Evolutionary conservation across 148 eudicot species (phyloP).

Genomic region (Cornus suecica): DNA sequence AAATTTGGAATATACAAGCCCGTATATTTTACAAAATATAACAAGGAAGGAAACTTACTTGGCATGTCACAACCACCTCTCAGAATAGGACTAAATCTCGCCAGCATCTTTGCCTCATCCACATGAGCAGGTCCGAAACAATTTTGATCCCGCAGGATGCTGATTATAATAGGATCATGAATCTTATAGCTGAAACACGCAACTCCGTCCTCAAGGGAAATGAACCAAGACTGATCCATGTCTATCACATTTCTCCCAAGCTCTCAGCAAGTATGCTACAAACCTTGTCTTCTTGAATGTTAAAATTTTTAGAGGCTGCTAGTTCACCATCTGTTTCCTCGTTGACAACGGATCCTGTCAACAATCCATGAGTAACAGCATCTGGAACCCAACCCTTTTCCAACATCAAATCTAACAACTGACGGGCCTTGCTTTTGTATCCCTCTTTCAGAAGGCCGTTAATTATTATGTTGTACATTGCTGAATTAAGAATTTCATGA

Average conservation of each 20-base stretch:
- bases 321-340: slow-evolving; percentile 11
- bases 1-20: not conserved
- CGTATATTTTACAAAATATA: slow-evolving; percentile 8
- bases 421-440: slow-evolving; percentile 29
- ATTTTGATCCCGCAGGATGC: not conserved
- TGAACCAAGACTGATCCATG: not conserved
- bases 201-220: not conserved
- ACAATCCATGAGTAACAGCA: slow-evolving; percentile 37
- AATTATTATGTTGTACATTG: slow-evolving; percentile 25
- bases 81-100: not conserved
- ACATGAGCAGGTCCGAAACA: not conserved
- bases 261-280: slow-evolving; percentile 47
- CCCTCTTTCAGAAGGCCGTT: slow-evolving; percentile 47
- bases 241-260: slow-evolving; percentile 20
- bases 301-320: slow-evolving; percentile 9
- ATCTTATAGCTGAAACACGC: not conserved
- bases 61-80: slow-evolving; percentile 5
- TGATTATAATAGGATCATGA: not conserved
- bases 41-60: not conserved
- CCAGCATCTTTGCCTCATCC: not conserved
- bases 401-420: slow-evolving; percentile 43
- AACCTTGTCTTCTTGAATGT: slow-evolving; percentile 26
- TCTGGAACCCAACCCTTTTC: slow-evolving; percentile 55
- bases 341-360: slow-evolving; percentile 25
- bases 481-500: slow-evolving; percentile 25